Base-by-base conservation (phyloP, 768 basidiomycete species). In the Glaciozyma antarctica region DNA sequence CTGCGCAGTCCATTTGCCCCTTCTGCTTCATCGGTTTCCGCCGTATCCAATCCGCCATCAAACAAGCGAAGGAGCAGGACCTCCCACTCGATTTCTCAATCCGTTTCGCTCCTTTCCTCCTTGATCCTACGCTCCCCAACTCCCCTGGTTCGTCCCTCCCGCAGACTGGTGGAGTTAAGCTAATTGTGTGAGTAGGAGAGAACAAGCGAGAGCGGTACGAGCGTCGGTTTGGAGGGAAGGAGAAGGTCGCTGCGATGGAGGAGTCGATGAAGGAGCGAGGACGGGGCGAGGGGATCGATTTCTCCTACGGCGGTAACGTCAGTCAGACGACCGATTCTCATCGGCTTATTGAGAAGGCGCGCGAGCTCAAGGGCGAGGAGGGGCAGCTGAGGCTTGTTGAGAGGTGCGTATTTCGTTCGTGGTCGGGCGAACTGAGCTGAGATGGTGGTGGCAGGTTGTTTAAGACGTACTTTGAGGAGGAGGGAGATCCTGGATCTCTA, bases 271-370 rank as follows among this genome's bases (percentile, higher is more conserved):
- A 9, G 9, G 52, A 57, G 45, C 62, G 57, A 24, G 66, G 66
- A 7, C 44, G 45, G 62, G 55, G 53, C 28, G 43, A 62, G 38
- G 67, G 56, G 2, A 74, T 74, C 71, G 45, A 49, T 26, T 73
- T 73, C 61, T n/a, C 16, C 3, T 73, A 73, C 48, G 79, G 79
- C 21, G 87, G 87, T 24, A 79, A 79, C 19, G 79, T 89, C 67
- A 80, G 81, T 60, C 82, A 84, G 72, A 86, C 88, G n/a, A 84
- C 80, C 45, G 78, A 80, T 24, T 86, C 85, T 13, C 88, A 90
- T 75, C 82, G 88, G 16, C 79, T 91, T 32, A 79, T 85, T 38
- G 81, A 82, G 62, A 86, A 87, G 73, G 87, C 88, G 1, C 85
- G 80, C 74, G 76, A 80, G 67, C 66, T 83, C 24, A 85, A 85